These are phyloP conservation scores for Talaromyces sp. DNA, from an alignment of 2,329 filamentous ascomycete genomes.

Conservation along the genomic window DNA sequence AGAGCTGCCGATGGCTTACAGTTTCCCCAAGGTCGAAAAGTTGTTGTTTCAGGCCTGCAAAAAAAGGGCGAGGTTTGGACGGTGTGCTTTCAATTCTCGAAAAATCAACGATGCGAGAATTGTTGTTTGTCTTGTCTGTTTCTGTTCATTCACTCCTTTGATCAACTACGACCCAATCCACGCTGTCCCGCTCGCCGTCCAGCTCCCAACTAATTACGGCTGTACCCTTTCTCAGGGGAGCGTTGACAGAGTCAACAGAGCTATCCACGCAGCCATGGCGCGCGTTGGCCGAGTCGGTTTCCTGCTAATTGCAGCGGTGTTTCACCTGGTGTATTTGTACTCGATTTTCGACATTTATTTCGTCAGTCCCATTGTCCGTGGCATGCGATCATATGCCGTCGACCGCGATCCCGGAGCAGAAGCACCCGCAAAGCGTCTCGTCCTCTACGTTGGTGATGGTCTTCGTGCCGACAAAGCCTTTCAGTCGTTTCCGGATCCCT, in stretches of 20 bases:
- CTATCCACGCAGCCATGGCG: constrained; percentile 30
- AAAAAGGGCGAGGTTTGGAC: neutral
- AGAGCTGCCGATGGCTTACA: neutral
- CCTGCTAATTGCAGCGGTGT: constrained; percentile 78
- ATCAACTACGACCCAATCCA: neutral
- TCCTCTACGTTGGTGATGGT: constrained; percentile 95
- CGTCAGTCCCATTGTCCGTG: constrained; percentile 91
- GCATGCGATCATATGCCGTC: constrained; percentile 77
- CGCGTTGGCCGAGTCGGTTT: constrained; percentile 70
- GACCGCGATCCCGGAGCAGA: constrained; percentile 54
- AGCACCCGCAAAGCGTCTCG: constrained; percentile 80
- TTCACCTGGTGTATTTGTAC: constrained; percentile 88
- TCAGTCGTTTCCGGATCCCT: constrained; percentile 85
- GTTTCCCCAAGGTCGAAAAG: neutral
- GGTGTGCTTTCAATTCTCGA: neutral
- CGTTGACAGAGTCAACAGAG: neutral
- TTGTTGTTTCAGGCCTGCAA: neutral
- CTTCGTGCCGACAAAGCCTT: constrained; percentile 97
- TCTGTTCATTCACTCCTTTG: neutral
- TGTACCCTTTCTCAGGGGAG: neutral
- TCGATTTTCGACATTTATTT: constrained; percentile 99
- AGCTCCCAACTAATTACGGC: neutral
- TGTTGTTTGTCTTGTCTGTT: neutral
- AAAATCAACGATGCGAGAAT: neutral
- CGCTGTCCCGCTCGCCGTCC: neutral